A percentile compares a stretch with the other conserved stretches of the same genome.
Evolutionary conservation across 2,329 filamentous ascomycete genomes (phyloP).

Genomic region (Fusarium sp.): DNA sequence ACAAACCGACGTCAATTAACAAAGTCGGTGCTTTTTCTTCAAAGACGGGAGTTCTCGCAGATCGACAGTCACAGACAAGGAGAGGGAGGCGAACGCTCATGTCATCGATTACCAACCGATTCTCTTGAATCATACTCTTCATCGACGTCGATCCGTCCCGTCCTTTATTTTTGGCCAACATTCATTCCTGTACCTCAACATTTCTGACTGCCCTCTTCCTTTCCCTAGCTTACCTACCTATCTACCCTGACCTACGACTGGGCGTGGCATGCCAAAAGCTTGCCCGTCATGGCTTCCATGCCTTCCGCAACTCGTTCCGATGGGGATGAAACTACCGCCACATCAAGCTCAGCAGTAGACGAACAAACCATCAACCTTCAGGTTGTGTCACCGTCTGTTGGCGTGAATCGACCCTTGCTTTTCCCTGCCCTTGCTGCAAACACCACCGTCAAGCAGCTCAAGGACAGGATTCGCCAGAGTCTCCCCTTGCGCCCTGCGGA

Average conservation of each 20-base stretch:
- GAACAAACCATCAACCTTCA: conserved; percentile 62
- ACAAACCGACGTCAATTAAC: conserved; percentile 36
- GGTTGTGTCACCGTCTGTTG: conserved; percentile 66
- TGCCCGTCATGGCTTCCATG: conserved; percentile 53
- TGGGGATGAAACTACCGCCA: conserved; percentile 20
- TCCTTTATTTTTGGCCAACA: conserved; percentile 5
- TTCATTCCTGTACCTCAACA: conserved; percentile 12
- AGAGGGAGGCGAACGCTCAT: conserved; percentile 6
- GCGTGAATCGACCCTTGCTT: conserved; percentile 59
- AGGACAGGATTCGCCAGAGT: conserved; percentile 64
- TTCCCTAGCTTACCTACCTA: conserved; percentile 18
- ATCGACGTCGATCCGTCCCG: conserved; percentile 11
- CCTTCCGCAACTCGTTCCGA: conserved; percentile 43
- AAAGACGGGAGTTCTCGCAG: conserved; percentile 21
- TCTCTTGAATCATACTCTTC: not conserved
- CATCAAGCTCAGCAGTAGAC: conserved; percentile 39
- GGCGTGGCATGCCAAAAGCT: conserved; percentile 43
- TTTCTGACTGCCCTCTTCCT: conserved; percentile 12
- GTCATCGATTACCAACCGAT: conserved; percentile 16
- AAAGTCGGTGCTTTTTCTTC: conserved; percentile 28
- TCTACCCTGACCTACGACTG: conserved; percentile 12
- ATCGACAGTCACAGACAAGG: conserved; percentile 21
- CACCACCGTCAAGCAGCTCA: conserved; percentile 66
- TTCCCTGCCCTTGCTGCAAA: conserved; percentile 59
- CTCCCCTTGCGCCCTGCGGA: conserved; percentile 61